Conservation (phyloP, 306 rosid genomes). For the Medicago truncatula region DNA sequence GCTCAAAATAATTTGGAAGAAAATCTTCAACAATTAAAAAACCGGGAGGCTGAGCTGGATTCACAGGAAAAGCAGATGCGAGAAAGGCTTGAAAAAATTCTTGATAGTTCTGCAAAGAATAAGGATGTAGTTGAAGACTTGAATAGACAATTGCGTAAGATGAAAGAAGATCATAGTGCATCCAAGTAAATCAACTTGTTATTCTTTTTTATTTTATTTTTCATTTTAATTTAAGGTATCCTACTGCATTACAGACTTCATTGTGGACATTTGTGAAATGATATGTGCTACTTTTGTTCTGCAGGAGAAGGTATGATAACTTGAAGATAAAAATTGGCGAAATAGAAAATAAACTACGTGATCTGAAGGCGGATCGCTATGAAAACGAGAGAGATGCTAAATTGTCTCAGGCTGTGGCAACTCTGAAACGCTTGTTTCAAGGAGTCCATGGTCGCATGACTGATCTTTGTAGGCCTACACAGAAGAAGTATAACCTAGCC, state of each 20-base stretch:
- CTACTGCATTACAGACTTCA: neutral
- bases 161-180: conserved; percentile 77
- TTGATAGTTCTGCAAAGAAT: conserved; percentile 61
- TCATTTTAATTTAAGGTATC: conserved; percentile 12
- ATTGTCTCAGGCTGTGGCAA: conserved; percentile 97
- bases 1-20: conserved; percentile 94
- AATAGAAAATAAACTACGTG: conserved; percentile 88
- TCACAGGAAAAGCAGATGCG: conserved; percentile 80
- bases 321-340: conserved; percentile 77
- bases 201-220: neutral
- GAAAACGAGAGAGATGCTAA: conserved; percentile 95
- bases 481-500: conserved; percentile 93
- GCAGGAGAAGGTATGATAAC: conserved; percentile 79
- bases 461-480: conserved; percentile 96
- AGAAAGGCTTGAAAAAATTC: conserved; percentile 72
- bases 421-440: conserved; percentile 90
- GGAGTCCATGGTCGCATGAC: conserved; percentile 99
- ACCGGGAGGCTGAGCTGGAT: conserved; percentile 72
- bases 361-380: conserved; percentile 91
- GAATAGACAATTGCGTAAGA: conserved; percentile 66
- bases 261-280: conserved; percentile 33
- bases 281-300: conserved; percentile 31
- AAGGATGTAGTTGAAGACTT: conserved; percentile 59
- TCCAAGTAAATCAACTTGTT: conserved; percentile 64
- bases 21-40: conserved; percentile 84